Percentiles rank a stretch among this genome's conserved stretches.
phyloP scores from a whole-genome alignment of 1,284 basidiomycete species.

The Schizophyllum commune region DNA sequence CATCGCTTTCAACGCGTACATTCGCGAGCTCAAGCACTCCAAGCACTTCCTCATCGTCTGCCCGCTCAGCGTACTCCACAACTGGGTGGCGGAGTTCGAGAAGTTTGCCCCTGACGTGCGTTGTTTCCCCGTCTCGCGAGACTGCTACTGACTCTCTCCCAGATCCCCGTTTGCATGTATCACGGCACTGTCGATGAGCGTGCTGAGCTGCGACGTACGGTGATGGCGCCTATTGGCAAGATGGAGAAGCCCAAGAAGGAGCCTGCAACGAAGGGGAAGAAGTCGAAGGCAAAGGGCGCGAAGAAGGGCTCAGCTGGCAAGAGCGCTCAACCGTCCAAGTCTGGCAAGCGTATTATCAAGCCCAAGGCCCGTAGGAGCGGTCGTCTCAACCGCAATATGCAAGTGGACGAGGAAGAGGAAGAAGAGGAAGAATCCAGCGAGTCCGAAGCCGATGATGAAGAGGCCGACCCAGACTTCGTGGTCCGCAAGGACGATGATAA shows the following conservation, averaged over 20 bases:
- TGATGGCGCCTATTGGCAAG: conserved; percentile 25
- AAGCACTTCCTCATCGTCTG: conserved; percentile 87
- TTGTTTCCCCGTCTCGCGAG: conserved; percentile 32
- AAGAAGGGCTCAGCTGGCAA: conserved; percentile 11
- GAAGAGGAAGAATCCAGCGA: conserved; percentile 8
- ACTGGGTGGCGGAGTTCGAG: conserved; percentile 85
- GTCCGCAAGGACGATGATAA: conserved; percentile 13
- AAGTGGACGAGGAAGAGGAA: conserved; percentile 11
- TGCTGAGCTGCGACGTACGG: conserved; percentile 61
- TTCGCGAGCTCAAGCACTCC: conserved; percentile 69
- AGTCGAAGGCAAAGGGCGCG: conserved; percentile 15
- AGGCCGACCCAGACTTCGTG: conserved; percentile 3
- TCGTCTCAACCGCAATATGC: conserved; percentile 9
- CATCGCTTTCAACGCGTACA: conserved; percentile 82
- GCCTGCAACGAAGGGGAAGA: conserved; percentile 7
- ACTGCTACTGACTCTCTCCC: conserved; percentile 3
- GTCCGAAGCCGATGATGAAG: conserved; percentile 8
- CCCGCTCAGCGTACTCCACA: conserved; percentile 86
- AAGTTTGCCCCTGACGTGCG: conserved; percentile 74
- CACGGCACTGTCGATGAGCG: conserved; percentile 80
- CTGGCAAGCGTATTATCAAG: conserved; percentile 11
- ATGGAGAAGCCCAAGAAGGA: background rate
- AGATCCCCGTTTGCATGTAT: conserved; percentile 87
- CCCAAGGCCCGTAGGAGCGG: conserved; percentile 7
- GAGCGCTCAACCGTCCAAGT: conserved; percentile 13